phyloP scores from a whole-genome alignment of 75 land plant genomes.

The Cupressus sempervirens region DNA sequence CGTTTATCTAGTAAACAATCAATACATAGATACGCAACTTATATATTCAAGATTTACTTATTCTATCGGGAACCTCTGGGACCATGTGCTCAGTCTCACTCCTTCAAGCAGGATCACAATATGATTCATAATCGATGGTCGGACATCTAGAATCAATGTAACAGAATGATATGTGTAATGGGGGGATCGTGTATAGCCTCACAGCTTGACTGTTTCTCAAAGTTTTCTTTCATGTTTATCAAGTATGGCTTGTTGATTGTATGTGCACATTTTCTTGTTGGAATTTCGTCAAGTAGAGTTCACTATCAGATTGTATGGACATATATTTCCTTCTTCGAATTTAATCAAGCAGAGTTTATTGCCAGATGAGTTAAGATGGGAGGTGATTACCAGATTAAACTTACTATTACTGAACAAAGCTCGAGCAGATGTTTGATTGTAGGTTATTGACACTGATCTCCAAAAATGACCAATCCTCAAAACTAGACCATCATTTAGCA shows the following conservation, averaged over 20 bases:
- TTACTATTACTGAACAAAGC: not conserved
- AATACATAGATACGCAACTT: no score
- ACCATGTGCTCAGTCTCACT: not conserved
- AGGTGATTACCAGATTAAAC: not conserved
- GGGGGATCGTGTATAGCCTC: no score
- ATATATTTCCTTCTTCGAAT: not conserved
- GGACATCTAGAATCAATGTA: not conserved
- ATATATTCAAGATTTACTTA: no score
- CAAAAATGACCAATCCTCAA: not conserved
- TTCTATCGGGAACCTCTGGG: not conserved
- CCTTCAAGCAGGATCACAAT: no score
- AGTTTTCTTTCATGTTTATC: no score
- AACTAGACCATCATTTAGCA: not conserved
- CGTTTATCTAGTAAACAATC: no score
- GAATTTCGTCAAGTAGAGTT: not conserved
- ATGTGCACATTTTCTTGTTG: not conserved
- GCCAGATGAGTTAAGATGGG: not conserved
- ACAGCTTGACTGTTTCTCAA: no score
- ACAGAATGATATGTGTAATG: no score
- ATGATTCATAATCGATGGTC: not conserved
- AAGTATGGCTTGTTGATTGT: no score
- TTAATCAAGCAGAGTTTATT: not conserved
- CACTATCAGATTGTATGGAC: no score
- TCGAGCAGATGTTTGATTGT: not conserved
- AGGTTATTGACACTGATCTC: not conserved